Evolutionary conservation across 2,329 filamentous ascomycete species (phyloP).

Genomic region (Hortaea sp.): DNA sequence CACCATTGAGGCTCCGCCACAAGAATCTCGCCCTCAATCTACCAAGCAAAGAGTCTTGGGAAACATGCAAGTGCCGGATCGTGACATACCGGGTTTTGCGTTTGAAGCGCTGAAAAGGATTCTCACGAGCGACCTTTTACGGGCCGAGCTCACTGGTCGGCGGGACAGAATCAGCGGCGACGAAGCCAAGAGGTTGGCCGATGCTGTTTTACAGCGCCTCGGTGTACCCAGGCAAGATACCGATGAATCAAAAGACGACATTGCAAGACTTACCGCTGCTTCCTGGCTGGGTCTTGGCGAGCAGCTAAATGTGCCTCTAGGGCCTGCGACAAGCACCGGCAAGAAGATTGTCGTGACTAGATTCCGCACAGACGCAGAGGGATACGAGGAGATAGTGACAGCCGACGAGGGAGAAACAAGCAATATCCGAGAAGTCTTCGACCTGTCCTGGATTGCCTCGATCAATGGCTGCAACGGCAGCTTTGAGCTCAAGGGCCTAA

Average conservation of each 20-base stretch:
- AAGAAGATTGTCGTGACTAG: constrained; percentile 29
- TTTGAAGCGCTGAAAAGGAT: constrained; percentile 36
- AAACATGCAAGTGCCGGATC: constrained; percentile 2
- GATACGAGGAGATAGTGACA: constrained; percentile 24
- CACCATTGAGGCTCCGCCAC: constrained; percentile 1
- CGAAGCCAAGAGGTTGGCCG: constrained; percentile 38
- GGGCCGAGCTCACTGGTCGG: constrained; percentile 33
- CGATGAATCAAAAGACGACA: constrained; percentile 24
- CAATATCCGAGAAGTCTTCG: constrained; percentile 33
- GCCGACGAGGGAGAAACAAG: constrained; percentile 29
- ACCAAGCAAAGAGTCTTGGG: background rate
- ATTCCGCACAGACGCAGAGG: constrained; percentile 13
- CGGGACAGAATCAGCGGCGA: constrained; percentile 30
- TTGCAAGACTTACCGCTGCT: constrained; percentile 31
- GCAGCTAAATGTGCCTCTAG: constrained; percentile 28
- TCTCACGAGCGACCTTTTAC: constrained; percentile 37
- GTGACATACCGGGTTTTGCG: constrained; percentile 17
- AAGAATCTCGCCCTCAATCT: background rate
- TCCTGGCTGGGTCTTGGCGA: constrained; percentile 31
- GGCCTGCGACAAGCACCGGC: constrained; percentile 18
- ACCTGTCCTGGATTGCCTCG: constrained; percentile 33
- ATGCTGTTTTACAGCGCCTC: constrained; percentile 31
- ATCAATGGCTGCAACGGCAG: constrained; percentile 33
- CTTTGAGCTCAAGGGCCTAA: constrained; percentile 34
- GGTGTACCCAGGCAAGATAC: constrained; percentile 26